Percentiles rank a stretch among this genome's conserved stretches.
phyloP scores from a whole-genome alignment of 495 filamentous ascomycete genomes.

The Trichocladium uniseriatum region DNA sequence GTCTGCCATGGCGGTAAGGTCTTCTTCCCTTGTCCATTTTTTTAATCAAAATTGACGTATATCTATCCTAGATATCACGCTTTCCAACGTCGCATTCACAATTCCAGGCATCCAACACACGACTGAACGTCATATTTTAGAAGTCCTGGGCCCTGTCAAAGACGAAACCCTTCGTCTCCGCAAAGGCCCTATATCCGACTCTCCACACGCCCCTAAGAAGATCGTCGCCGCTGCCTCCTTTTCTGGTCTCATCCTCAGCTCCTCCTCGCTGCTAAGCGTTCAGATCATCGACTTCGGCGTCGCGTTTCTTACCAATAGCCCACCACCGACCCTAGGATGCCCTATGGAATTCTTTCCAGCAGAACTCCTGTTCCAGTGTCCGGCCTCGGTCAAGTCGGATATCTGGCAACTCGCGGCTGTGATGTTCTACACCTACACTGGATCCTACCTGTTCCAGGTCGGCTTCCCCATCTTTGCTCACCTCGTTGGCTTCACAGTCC shows the following conservation, averaged over 20 bases:
- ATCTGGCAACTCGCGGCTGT: constrained; percentile 5
- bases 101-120: neutral
- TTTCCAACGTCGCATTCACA: neutral
- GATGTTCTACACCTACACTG: neutral
- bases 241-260: neutral
- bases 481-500: neutral
- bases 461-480: neutral
- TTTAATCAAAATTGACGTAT: neutral
- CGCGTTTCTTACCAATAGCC: neutral
- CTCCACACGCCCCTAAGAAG: neutral
- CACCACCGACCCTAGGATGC: neutral
- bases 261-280: neutral
- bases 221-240: neutral
- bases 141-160: neutral
- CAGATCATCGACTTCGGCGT: constrained; percentile 2
- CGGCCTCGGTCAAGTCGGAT: neutral
- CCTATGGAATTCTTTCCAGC: neutral
- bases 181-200: constrained; percentile 1
- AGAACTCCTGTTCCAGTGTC: neutral
- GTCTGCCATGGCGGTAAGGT: constrained; percentile 2
- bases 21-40: no score
- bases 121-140: neutral
- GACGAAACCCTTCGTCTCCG: neutral
- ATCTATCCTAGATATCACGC: neutral
- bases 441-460: neutral